phyloP scores from a whole-genome alignment of 495 filamentous ascomycete species.

The Sphaerosporella brunnea region DNA sequence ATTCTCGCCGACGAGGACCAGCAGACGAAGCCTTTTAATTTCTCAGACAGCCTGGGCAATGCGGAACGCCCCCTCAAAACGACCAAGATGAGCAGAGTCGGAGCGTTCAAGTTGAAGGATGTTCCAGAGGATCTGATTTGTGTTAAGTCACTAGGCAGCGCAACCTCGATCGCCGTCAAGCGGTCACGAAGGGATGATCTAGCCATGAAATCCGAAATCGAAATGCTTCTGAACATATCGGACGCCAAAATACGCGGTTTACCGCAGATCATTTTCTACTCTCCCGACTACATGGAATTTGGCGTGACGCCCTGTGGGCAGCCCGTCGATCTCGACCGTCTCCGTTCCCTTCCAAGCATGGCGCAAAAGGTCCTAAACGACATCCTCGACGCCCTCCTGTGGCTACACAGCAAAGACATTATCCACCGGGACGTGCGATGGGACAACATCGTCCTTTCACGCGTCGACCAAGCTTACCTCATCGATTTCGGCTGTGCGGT shows the following conservation, averaged over 20 bases:
- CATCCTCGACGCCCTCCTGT: too few relatives aligned
- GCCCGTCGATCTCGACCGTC: not conserved
- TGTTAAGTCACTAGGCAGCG: too few relatives aligned
- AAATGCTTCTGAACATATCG: not conserved
- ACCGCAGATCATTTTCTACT: too few relatives aligned
- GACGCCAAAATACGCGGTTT: not conserved
- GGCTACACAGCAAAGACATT: too few relatives aligned
- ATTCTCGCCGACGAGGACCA: too few relatives aligned
- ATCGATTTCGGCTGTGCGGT: conserved; percentile 1
- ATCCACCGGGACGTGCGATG: too few relatives aligned
- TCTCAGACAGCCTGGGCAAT: not conserved
- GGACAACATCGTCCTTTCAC: too few relatives aligned
- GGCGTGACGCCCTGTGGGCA: not conserved
- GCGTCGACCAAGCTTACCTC: not conserved
- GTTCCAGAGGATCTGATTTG: not conserved
- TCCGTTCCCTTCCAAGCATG: not conserved
- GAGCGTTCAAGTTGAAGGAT: not conserved
- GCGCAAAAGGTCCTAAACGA: not conserved
- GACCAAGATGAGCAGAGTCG: too few relatives aligned
- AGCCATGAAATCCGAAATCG: not conserved
- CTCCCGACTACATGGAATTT: too few relatives aligned
- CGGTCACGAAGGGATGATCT: too few relatives aligned
- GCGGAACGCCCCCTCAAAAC: not conserved
- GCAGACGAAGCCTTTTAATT: too few relatives aligned
- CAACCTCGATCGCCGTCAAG: not conserved